These are phyloP conservation scores for Pisolithus microcarpus DNA, from an alignment of 768 basidiomycete species.

Conservation along the genomic window DNA sequence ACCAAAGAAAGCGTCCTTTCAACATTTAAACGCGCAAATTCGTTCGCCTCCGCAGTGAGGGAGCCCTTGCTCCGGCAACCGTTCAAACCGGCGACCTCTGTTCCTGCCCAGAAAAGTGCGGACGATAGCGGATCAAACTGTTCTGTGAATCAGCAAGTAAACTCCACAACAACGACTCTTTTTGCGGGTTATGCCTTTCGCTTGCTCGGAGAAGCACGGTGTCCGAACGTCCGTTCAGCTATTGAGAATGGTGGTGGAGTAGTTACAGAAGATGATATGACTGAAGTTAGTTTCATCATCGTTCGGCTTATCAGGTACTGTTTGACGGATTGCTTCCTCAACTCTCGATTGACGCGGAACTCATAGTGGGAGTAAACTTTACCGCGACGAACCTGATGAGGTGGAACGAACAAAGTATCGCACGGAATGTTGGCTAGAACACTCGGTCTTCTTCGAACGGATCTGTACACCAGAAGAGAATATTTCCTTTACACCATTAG, in stretches of 20 bases:
- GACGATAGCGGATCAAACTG: constrained; percentile 12
- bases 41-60: constrained; percentile 43
- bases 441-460: constrained; percentile 70
- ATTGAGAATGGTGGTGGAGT: constrained; percentile 56
- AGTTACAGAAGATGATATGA: constrained; percentile 36
- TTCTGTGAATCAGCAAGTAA: not conserved
- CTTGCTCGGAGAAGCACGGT: constrained; percentile 62
- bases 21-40: constrained; percentile 55
- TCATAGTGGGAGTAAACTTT: constrained; percentile 64
- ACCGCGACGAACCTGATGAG: constrained; percentile 46
- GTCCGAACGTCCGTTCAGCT: constrained; percentile 47
- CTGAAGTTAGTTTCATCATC: constrained; percentile 55
- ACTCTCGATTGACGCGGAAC: constrained; percentile 6
- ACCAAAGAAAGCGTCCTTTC: constrained; percentile 41
- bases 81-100: constrained; percentile 38
- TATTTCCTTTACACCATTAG: constrained; percentile 63
- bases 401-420: constrained; percentile 50
- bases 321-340: not conserved
- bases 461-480: constrained; percentile 63
- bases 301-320: constrained; percentile 68
- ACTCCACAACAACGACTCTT: constrained; percentile 19
- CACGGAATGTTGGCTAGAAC: constrained; percentile 93
- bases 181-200: constrained; percentile 54
- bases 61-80: constrained; percentile 31
- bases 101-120: constrained; percentile 10